Percentiles rank a stretch among this genome's conserved stretches.
phyloP scores from a whole-genome alignment of 2,329 filamentous ascomycete genomes.

The Fusarium brachygibbosum region DNA sequence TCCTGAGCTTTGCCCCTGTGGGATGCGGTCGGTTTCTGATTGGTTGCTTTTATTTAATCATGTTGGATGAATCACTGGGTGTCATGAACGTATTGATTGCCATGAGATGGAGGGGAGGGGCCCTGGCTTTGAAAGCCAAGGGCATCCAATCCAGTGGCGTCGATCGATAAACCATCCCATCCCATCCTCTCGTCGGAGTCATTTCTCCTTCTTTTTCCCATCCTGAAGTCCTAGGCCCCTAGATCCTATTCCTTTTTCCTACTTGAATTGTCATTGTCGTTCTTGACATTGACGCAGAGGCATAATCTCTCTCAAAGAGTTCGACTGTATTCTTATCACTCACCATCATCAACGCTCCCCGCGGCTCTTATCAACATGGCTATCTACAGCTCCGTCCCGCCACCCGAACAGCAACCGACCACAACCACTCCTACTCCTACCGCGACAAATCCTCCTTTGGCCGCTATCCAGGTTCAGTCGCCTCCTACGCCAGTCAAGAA shows the following conservation, averaged over 20 bases:
- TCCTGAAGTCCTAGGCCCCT: constrained; percentile 3
- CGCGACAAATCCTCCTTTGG: constrained; percentile 30
- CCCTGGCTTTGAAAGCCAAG: constrained; percentile 5
- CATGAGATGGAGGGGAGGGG: constrained; percentile 25
- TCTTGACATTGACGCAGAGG: neutral
- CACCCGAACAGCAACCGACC: constrained; percentile 54
- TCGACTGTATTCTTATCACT: constrained; percentile 5
- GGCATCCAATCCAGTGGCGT: constrained; percentile 31
- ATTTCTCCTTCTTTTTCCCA: constrained; percentile 14
- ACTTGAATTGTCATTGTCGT: constrained; percentile 13
- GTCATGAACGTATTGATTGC: constrained; percentile 38
- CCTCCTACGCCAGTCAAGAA: constrained; percentile 47
- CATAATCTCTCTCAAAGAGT: neutral
- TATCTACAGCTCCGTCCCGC: constrained; percentile 67
- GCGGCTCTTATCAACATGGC: constrained; percentile 58
- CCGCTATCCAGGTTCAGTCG: constrained; percentile 36
- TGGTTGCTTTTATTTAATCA: constrained; percentile 40
- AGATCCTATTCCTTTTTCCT: neutral
- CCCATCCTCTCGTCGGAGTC: constrained; percentile 8
- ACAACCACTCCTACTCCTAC: constrained; percentile 33
- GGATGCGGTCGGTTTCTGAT: constrained; percentile 52
- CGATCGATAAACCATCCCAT: constrained; percentile 30
- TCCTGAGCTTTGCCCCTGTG: constrained; percentile 45
- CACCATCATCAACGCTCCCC: constrained; percentile 13
- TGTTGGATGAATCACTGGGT: constrained; percentile 44